These are phyloP conservation scores for Colletotrichum liriopes DNA, from an alignment of 2,329 filamentous ascomycete species.

Conservation along the genomic window DNA sequence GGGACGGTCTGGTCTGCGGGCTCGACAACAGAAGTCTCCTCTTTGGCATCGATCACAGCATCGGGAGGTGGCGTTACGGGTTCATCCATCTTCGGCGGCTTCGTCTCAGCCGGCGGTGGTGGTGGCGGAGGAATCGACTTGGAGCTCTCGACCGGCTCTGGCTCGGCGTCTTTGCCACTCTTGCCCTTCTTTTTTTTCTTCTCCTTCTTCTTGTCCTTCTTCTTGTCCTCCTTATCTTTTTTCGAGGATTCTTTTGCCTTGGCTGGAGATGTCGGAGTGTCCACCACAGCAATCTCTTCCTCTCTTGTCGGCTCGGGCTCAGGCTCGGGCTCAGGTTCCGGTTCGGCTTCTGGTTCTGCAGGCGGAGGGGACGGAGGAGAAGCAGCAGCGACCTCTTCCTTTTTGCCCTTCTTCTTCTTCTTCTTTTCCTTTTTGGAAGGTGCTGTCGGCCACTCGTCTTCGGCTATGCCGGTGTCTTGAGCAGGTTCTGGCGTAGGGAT, in stretches of 20 bases:
- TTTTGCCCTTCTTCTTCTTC: conserved; percentile 38
- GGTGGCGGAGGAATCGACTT: conserved; percentile 15
- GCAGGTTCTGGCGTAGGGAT: conserved; percentile 21
- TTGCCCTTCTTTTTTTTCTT: conserved; percentile 44
- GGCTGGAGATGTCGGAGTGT: conserved; percentile 5
- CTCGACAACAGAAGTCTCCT: conserved; percentile 6
- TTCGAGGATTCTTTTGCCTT: conserved; percentile 34
- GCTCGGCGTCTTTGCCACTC: conserved; percentile 34
- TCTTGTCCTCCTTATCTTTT: conserved; percentile 40
- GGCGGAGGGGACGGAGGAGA: conserved; percentile 14
- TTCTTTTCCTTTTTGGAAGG: conserved; percentile 41
- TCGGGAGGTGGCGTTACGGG: conserved; percentile 20
- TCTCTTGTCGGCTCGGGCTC: conserved; percentile 19
- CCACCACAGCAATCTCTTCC: conserved; percentile 9
- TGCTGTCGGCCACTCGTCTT: conserved; percentile 38
- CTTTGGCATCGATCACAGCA: conserved; percentile 9
- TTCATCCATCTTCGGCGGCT: conserved; percentile 28
- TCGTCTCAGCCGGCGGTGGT: conserved; percentile 13
- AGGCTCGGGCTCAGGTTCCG: conserved; percentile 8
- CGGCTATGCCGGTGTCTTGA: conserved; percentile 14
- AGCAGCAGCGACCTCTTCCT: conserved; percentile 15
- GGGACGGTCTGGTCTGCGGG: conserved; percentile 5
- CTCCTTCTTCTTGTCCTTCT: conserved; percentile 34
- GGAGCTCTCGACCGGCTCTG: conserved; percentile 18
- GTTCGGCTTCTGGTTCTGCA: conserved; percentile 15